A percentile compares a stretch with the other conserved stretches of the same genome.
These are phyloP conservation scores for Termitomyces sp. DNA, from an alignment of 768 basidiomycete genomes.

Conservation along the genomic window DNA sequence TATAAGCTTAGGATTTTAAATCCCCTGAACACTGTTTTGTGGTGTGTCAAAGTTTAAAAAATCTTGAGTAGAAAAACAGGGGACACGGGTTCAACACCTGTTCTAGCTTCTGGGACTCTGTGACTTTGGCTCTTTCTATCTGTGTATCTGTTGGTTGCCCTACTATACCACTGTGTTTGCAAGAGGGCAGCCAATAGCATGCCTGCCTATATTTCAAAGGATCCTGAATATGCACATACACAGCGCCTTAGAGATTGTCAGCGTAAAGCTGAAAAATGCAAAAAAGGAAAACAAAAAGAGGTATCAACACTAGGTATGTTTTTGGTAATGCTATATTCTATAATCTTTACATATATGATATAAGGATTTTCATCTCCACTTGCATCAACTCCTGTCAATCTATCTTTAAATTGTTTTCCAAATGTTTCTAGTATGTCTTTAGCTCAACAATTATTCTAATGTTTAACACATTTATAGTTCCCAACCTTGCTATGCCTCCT, in stretches of 20 bases:
- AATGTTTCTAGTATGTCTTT: too few relatives aligned
- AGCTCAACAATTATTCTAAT: neutral
- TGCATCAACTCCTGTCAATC: neutral
- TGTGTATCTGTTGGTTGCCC: neutral
- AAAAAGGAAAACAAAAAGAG: neutral
- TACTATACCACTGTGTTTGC: neutral
- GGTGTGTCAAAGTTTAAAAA: neutral
- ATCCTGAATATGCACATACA: neutral
- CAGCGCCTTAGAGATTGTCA: neutral
- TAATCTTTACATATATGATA: too few relatives aligned
- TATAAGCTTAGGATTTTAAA: neutral
- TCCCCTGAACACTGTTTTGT: neutral
- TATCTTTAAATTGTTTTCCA: neutral
- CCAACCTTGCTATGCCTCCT: neutral
- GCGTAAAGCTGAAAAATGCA: neutral
- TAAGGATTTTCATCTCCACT: neutral
- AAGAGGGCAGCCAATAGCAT: neutral
- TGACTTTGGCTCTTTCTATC: neutral
- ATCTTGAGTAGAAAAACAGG: neutral
- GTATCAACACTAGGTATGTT: neutral
- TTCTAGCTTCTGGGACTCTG: conserved; percentile 5
- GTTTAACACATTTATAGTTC: neutral
- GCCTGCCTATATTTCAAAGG: neutral
- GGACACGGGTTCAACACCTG: conserved; percentile 13
- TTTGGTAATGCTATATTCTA: too few relatives aligned